Percentiles rank a stretch among this genome's conserved stretches.
phyloP scores from a whole-genome alignment of 441 rosid species.

The Euphorbia celastroides region DNA sequence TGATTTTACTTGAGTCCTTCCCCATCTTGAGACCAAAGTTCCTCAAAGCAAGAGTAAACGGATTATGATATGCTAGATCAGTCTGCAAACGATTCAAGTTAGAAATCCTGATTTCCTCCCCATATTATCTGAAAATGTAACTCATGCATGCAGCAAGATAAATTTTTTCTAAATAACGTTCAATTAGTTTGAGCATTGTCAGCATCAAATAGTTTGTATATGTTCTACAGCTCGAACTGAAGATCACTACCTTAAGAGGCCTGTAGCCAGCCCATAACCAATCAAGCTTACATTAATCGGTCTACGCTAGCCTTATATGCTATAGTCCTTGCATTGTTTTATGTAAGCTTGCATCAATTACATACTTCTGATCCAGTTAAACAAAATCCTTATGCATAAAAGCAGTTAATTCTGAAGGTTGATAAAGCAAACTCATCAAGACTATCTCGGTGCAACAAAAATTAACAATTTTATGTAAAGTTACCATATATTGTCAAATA shows the following conservation, averaged over 20 bases:
- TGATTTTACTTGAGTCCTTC: conserved; percentile 38
- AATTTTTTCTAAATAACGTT: neutral
- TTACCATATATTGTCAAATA: neutral
- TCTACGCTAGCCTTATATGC: neutral
- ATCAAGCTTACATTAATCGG: neutral
- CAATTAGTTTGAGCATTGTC: neutral
- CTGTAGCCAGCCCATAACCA: neutral
- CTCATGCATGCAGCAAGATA: neutral
- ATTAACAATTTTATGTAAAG: neutral
- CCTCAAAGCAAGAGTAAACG: conserved; percentile 43
- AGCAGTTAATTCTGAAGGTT: neutral
- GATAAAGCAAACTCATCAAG: neutral
- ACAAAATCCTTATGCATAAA: neutral
- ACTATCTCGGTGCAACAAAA: neutral
- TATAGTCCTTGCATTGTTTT: neutral
- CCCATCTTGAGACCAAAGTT: conserved; percentile 35
- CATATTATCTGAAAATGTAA: neutral
- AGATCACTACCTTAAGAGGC: neutral
- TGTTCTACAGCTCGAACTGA: neutral
- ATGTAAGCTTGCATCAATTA: neutral
- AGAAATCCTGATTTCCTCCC: neutral
- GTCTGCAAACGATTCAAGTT: conserved; percentile 29
- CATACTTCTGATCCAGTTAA: neutral
- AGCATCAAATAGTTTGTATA: too few species aligned
- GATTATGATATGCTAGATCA: conserved; percentile 41